A percentile compares a stretch with the other conserved stretches of the same genome.
Conservation (phyloP, 257 asterid species). For the Capsicum rhomboideum region DNA sequence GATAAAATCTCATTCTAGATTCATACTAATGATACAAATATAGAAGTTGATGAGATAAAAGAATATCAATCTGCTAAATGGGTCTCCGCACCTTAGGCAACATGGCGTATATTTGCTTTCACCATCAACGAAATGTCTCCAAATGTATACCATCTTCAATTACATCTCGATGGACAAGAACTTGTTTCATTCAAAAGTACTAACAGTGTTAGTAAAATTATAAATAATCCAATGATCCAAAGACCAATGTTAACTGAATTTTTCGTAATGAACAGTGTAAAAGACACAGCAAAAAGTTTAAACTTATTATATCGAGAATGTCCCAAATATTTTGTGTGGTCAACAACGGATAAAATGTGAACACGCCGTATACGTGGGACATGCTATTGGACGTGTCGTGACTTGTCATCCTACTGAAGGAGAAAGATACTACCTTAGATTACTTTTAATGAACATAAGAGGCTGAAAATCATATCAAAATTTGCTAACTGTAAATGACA, state of each 20-base stretch:
- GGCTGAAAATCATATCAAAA: too few species aligned
- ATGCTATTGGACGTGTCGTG: too few species aligned
- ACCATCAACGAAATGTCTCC: not conserved
- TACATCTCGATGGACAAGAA: not conserved
- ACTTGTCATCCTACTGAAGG: too few species aligned
- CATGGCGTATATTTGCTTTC: not conserved
- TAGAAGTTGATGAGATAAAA: not conserved
- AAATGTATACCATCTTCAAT: not conserved
- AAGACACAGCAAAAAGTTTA: not conserved
- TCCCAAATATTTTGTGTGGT: too few species aligned
- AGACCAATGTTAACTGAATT: not conserved
- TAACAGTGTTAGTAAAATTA: not conserved
- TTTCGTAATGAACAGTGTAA: not conserved
- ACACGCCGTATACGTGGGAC: too few species aligned
- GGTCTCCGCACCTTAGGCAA: not conserved
- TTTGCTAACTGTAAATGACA: too few species aligned
- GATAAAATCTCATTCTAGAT: not conserved
- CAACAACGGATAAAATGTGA: too few species aligned
- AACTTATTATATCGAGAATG: not conserved
- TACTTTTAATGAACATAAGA: too few species aligned
- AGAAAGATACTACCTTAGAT: too few species aligned
- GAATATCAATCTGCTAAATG: not conserved
- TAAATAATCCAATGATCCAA: not conserved
- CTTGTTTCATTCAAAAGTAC: not conserved
- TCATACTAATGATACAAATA: not conserved